Base-by-base conservation (phyloP, 164 flowering plant genomes). In the Annona squamosa region DNA sequence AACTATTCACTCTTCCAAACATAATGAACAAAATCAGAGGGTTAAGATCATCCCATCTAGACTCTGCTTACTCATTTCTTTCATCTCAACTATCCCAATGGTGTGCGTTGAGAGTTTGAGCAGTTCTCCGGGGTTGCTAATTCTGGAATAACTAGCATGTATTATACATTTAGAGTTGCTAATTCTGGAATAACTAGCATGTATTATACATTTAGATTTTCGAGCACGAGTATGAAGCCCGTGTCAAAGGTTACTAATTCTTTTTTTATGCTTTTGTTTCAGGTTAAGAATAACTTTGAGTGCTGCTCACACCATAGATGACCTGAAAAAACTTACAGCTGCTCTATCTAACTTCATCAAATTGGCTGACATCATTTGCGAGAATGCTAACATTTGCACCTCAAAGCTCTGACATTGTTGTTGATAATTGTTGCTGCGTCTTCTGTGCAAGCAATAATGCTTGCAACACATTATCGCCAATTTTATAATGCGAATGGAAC, bases 281-380 rank as follows among this genome's bases (percentile, higher is more conserved):
- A 93, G 99, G 91, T 80, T 95, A 68, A 80, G 98, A 42, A 80
- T 95, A 43, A 86, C 98, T 46, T 86, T 95, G 42, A 83, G 87
- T 67, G 97, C 99, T 63, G 86, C 86, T 5, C 99, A 94, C 79
- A 87, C 96, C 2, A 62, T 4, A 12, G 86, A 88, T 45, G 99
- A 94, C 84, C n/a, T 94, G 77, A 84, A 83, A 82, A 86, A 84
- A 82, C 88, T 95, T 26, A 70, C 80, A 18, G 62, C 73, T 45
- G 94, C 99, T 46, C 83, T 92, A 44, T 85, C 88, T 37, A 44
- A 46, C 16, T 88, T 86, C 81, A 78, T 90, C 71, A 82, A 81
- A 66, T 77, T 86, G 37, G 74, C 77, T 73, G 90, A 37, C 44
- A 56, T 56, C 44, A 52, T 65, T 56, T 12, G 42, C 73, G 17